Conservation (phyloP, 2,329 filamentous ascomycete genomes). For the Alternaria sp. region DNA sequence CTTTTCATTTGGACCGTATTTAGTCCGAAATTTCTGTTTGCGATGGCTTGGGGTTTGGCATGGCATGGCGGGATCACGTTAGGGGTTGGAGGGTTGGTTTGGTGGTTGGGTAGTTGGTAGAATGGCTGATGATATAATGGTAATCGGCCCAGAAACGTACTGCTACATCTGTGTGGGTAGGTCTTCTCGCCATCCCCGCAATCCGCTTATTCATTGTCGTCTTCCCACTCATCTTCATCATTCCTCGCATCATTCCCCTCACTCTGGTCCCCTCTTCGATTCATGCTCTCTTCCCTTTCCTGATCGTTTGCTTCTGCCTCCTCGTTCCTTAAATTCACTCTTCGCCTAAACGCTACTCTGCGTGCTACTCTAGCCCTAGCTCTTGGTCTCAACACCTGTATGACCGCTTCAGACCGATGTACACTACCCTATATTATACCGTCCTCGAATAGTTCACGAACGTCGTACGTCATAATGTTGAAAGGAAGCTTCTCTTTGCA, state of each 20-base stretch:
- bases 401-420: background rate
- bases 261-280: background rate
- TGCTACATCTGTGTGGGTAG: background rate
- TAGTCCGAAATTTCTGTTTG: slow-evolving; percentile 94
- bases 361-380: background rate
- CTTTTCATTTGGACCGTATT: slow-evolving; percentile 99
- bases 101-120: slow-evolving; percentile 45
- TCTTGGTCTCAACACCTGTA: background rate
- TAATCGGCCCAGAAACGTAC: background rate
- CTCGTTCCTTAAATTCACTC: background rate
- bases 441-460: background rate
- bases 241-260: background rate
- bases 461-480: slow-evolving; percentile 1
- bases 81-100: slow-evolving; percentile 47
- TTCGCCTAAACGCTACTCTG: background rate
- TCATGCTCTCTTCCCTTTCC: background rate
- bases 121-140: background rate
- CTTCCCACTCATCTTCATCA: background rate
- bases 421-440: background rate
- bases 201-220: background rate
- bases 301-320: background rate
- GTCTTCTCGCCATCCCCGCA: background rate
- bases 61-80: slow-evolving; percentile 71
- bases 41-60: slow-evolving; percentile 84
- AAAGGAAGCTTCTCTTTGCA: background rate